These are phyloP conservation scores for Triticum timopheevii DNA, from an alignment of 176 grass and related monocot genomes.

Conservation along the genomic window DNA sequence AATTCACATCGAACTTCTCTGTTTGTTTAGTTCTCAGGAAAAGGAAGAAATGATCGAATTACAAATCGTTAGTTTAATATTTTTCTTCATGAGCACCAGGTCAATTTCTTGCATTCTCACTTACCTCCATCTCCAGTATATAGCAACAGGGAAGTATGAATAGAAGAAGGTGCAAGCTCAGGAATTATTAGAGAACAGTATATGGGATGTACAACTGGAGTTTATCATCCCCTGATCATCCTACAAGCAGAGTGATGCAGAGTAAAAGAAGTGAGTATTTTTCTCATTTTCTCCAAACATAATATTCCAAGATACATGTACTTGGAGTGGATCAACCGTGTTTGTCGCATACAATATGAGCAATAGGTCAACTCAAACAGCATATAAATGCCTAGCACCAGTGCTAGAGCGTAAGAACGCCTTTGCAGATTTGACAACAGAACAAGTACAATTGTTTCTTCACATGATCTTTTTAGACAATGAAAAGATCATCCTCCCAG, in stretches of 20 bases:
- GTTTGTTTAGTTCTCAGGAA: background rate
- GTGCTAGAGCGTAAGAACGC: background rate
- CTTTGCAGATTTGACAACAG: background rate
- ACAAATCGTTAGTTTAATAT: too few relatives aligned
- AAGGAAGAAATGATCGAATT: background rate
- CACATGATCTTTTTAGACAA: background rate
- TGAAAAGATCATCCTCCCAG: background rate
- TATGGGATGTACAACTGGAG: background rate
- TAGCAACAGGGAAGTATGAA: background rate
- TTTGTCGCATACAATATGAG: background rate
- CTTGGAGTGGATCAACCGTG: background rate
- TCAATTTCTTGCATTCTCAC: background rate
- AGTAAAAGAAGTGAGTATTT: background rate
- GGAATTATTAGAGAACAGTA: background rate
- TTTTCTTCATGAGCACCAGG: background rate
- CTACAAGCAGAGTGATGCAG: background rate
- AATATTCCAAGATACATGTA: background rate
- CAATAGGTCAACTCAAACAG: background rate
- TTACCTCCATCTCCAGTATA: background rate
- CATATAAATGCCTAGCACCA: background rate
- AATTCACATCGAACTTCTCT: background rate
- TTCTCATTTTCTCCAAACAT: background rate
- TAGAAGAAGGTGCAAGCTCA: background rate
- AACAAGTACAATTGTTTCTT: background rate
- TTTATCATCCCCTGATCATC: background rate